Conservation (phyloP, 495 filamentous ascomycete species). For the Hypoxylon lenormandii region DNA sequence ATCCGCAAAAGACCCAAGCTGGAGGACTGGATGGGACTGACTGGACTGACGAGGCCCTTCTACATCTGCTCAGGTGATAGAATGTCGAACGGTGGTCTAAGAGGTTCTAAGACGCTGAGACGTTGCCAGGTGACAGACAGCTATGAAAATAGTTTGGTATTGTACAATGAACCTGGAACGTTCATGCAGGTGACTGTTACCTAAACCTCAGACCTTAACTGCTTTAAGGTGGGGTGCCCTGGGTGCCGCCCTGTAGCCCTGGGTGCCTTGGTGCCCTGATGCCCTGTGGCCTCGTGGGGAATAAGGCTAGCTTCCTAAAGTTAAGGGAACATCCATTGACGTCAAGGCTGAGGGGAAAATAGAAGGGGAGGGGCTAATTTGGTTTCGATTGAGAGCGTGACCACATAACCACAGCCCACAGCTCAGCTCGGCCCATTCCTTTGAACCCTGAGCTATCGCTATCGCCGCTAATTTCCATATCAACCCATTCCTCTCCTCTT, state of each 20-base stretch:
- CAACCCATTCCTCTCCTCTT: constrained; percentile 23
- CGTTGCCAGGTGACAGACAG: constrained; percentile 7
- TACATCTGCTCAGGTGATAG: constrained; percentile 32
- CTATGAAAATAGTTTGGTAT: constrained; percentile 12
- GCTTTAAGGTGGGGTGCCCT: too few species aligned
- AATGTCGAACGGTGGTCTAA: background rate
- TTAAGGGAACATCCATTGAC: constrained; percentile 24
- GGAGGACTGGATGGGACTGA: constrained; percentile 10
- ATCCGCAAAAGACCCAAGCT: constrained; percentile 12
- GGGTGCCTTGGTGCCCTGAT: too few species aligned
- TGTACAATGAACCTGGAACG: constrained; percentile 4
- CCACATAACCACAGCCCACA: too few species aligned
- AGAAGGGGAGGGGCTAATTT: constrained; percentile 1
- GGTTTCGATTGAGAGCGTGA: constrained; percentile 11
- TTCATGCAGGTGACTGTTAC: constrained; percentile 18
- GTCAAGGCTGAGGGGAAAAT: constrained; percentile 9
- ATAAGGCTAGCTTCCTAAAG: constrained; percentile 2
- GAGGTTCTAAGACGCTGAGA: constrained; percentile 29
- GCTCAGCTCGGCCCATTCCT: too few species aligned
- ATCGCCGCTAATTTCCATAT: background rate
- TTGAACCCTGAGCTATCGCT: too few species aligned
- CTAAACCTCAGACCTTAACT: too few species aligned
- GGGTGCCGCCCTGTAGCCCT: too few species aligned
- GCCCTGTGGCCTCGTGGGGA: constrained; percentile 27
- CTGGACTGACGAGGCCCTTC: constrained; percentile 14